Base-by-base conservation (phyloP, 139 green algal genomes). In the Asterochloris sp. region DNA sequence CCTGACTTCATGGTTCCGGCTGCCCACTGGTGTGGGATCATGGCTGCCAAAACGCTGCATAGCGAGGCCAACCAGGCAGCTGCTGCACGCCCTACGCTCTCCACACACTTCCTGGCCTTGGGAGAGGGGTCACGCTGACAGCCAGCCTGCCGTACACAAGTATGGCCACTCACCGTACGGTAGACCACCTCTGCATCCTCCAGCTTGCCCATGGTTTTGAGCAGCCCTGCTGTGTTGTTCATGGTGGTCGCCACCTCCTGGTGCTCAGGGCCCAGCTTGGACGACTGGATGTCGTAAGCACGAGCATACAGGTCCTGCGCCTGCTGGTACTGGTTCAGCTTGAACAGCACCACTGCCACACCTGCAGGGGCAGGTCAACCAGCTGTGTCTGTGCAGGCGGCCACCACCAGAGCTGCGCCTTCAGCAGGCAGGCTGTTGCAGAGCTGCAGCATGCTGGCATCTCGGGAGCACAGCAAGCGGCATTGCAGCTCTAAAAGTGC, bases 171-270 rank as follows among this genome's bases (percentile, higher is more conserved):
- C 54, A 80, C 82, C 38, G 74, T 77, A 13, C 79, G 27, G 62
- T 85, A 85, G 24, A 85, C 82, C 19, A 78, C 64, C 78, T 88
- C 85, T 24, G 78, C 85, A 21, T 88, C 85, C 8, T 47, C 73
- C 54, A 79, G 75, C 73, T 84, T 79, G 64, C 77, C 77, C 81
- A 83, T 78, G 71, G 62, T 63, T 27, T 85, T 85, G 21, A 88
- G 81, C 61, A 85, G 38, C 47, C 75, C 79, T 27, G 81, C 85
- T 6, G 83, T 80, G 77, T 86, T 80, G 81, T 77, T 81, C 66
- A 86, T 78, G 74, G 85, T 81, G 62, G 71, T 84, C 14, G 81
- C 81, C 54, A 88, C 81, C 63, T 88, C 85, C 26, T 83, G 78
- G 76, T 88, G 76, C 11, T 75, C 54, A 26, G 74, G 38, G 17